Conservation (phyloP, 768 basidiomycete genomes). For the Termitomyces sp. region DNA sequence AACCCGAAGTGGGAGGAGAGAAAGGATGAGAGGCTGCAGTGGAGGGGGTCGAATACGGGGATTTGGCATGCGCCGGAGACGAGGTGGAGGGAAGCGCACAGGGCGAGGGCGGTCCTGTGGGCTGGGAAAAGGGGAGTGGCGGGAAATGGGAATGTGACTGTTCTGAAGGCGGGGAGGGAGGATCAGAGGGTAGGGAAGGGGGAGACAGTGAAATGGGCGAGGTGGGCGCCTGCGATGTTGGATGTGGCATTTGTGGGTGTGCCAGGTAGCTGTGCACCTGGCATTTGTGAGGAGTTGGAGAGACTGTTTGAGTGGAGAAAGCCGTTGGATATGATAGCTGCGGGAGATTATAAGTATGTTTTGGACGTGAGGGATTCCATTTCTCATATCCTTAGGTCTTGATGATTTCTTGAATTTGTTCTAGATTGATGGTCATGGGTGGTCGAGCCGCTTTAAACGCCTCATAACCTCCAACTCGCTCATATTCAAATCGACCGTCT, state of each 20-base stretch:
- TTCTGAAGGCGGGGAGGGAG: constrained; percentile 26
- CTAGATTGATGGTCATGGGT: constrained; percentile 56
- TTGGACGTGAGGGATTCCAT: constrained; percentile 42
- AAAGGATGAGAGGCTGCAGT: constrained; percentile 51
- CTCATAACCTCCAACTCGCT: constrained; percentile 56
- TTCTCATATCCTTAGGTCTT: background rate
- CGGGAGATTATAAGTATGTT: constrained; percentile 56
- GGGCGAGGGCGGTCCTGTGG: constrained; percentile 38
- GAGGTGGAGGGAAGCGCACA: constrained; percentile 45
- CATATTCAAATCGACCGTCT: constrained; percentile 60
- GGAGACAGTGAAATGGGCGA: constrained; percentile 21
- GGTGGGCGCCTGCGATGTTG: constrained; percentile 43
- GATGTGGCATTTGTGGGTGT: constrained; percentile 43
- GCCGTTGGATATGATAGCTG: constrained; percentile 33
- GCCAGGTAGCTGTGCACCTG: constrained; percentile 24
- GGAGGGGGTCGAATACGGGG: constrained; percentile 75
- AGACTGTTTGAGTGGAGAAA: constrained; percentile 44
- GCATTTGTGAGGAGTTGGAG: constrained; percentile 40
- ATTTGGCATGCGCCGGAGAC: constrained; percentile 38
- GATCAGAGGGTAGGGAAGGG: constrained; percentile 30
- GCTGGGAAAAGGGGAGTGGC: constrained; percentile 13
- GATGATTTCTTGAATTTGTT: background rate
- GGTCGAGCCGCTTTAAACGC: constrained; percentile 63
- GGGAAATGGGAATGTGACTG: constrained; percentile 24
- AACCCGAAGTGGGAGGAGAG: constrained; percentile 60